Evolutionary conservation across 2,329 filamentous ascomycete species (phyloP), one percentile per base, ranked within the genome.

Genomic region (Akanthomyces lecanii): DNA sequence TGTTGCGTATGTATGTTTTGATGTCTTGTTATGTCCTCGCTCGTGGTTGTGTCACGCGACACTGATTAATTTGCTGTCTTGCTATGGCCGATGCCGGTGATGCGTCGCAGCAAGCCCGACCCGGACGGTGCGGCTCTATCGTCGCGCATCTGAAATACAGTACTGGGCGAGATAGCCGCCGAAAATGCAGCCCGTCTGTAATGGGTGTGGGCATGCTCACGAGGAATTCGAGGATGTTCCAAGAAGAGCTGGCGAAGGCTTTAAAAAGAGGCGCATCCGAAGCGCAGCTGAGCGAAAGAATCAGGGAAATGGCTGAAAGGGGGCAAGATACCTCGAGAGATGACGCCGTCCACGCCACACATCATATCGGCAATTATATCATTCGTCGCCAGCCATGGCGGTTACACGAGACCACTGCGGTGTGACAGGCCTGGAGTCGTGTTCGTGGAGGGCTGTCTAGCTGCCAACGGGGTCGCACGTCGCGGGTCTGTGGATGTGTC

Each of bases 331-430:
- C 12, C 53, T 56, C 23, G 33, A 56, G 6, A 57, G 12, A 28
- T 8, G 16, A 42, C 33, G 33, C 52, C 36, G 25, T 42, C 28
- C 18, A 30, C 50, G 59, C 59, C 59, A 61, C 59, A 48, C 36
- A 45, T 14, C 21, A 61, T 30, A 33, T 55, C 21, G 50, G 51
- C 50, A 40, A 33, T 40, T 21, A 38, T 28, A 25, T 38, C 47
- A 48, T 30, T 47, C 44, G 57, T 23, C n/a, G 40, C 30, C 18
- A 47, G 42, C 8, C 30, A 54, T 45, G 30, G 28, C 21, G 8
- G 59, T 61, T 40, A 30, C 59, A 61, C 59, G 28, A 40, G 51
- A n/a, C 50, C 11, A 38, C 5, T 55, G 59, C 51, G 18, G 51
- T 54, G 59, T 61, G 59, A 48, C 33, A 12, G 11, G 59, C 50